phyloP scores from a whole-genome alignment of 768 basidiomycete genomes.

The Suillus discolor region DNA sequence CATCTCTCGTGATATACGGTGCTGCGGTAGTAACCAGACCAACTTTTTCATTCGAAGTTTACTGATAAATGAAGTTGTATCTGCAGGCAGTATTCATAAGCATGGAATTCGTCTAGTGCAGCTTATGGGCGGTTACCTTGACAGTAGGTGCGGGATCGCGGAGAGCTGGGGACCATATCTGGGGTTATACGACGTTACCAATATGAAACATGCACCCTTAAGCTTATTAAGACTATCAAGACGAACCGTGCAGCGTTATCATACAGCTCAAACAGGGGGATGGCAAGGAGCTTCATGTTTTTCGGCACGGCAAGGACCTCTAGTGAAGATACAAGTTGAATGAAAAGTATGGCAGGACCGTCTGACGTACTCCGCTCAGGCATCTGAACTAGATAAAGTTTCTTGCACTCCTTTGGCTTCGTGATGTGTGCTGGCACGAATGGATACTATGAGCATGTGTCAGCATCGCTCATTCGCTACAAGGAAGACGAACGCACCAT shows the following conservation, averaged over 20 bases:
- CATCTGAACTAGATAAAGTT: slow-evolving; percentile 93
- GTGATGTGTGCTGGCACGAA: slow-evolving; percentile 95
- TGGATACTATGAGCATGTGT: slow-evolving; percentile 64
- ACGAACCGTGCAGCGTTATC: slow-evolving; percentile 89
- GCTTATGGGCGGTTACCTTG: slow-evolving; percentile 51
- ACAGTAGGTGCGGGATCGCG: slow-evolving; percentile 90
- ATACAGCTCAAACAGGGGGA: slow-evolving; percentile 95
- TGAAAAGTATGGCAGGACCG: neutral
- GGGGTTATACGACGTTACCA: neutral
- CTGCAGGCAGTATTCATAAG: slow-evolving; percentile 26
- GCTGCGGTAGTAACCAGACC: neutral
- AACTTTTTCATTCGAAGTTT: slow-evolving; percentile 6
- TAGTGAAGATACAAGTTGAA: slow-evolving; percentile 33
- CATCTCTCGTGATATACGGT: neutral
- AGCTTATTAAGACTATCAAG: neutral
- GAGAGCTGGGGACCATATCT: slow-evolving; percentile 93
- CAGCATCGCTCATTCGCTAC: neutral
- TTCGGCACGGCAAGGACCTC: slow-evolving; percentile 96
- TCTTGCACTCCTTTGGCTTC: slow-evolving; percentile 98
- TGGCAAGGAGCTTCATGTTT: slow-evolving; percentile 98
- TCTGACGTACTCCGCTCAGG: slow-evolving; percentile 81
- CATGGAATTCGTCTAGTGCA: neutral
- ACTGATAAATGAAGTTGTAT: slow-evolving; percentile 84
- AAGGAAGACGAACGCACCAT: slow-evolving; percentile 63
- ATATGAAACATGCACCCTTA: slow-evolving; percentile 10